phyloP scores from a whole-genome alignment of 1,284 basidiomycete genomes.

The Phellopilus nigrolimitatus region DNA sequence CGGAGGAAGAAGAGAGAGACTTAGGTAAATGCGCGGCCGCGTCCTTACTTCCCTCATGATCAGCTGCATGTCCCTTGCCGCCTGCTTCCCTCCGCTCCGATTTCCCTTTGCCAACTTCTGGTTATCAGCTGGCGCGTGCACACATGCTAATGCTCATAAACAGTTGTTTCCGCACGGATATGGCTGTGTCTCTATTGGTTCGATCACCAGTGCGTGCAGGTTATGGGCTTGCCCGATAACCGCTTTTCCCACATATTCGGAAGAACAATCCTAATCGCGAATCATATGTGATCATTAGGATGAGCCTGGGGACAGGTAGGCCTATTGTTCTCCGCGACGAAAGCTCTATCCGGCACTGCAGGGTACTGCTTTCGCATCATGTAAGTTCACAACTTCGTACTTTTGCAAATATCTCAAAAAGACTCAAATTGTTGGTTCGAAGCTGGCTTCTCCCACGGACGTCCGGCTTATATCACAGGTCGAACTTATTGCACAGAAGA shows the following conservation, averaged over 20 bases:
- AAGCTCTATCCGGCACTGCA: slow-evolving; percentile 78
- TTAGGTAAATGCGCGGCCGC: slow-evolving; percentile 49
- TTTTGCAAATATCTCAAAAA: too few relatives aligned
- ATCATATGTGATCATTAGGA: slow-evolving; percentile 39
- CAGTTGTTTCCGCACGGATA: slow-evolving; percentile 86
- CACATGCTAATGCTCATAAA: slow-evolving; percentile 20
- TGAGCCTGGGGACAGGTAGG: slow-evolving; percentile 86
- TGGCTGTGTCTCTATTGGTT: slow-evolving; percentile 95
- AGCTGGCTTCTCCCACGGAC: slow-evolving; percentile 81
- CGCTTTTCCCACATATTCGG: slow-evolving; percentile 2
- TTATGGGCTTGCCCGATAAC: slow-evolving; percentile 11
- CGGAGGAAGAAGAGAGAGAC: slow-evolving; percentile 82
- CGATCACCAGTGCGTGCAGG: slow-evolving; percentile 71
- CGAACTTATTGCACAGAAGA: slow-evolving; percentile 89
- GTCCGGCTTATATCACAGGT: slow-evolving; percentile 83
- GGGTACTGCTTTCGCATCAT: slow-evolving; percentile 74
- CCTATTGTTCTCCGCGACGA: slow-evolving; percentile 88
- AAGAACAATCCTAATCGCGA: neutral
- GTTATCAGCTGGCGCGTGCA: slow-evolving; percentile 21
- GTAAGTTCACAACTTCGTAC: too few relatives aligned
- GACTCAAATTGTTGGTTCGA: too few relatives aligned
- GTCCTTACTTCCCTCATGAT: slow-evolving; percentile 18
- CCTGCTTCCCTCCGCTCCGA: neutral
- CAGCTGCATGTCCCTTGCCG: too few relatives aligned
- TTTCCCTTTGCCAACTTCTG: neutral